Percentiles rank a stretch among this genome's conserved stretches.
Evolutionary conservation across 352 stramenopile genomes (phyloP).

Genomic region (Blastocystis sp.): DNA sequence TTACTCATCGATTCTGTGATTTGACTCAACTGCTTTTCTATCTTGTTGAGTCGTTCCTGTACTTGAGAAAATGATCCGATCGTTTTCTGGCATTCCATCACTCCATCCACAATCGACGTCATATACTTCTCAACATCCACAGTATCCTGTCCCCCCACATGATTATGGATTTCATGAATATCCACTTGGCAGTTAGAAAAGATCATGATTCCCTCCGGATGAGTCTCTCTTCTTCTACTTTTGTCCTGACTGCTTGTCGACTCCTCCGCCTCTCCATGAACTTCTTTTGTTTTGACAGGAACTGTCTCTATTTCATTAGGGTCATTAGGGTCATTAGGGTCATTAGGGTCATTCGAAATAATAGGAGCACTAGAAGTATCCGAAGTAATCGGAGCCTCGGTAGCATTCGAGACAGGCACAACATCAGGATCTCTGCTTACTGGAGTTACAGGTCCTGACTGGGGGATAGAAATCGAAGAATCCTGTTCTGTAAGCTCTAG

Average conservation of each 20-base stretch:
- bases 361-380: too few relatives aligned
- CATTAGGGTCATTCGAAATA: neutral
- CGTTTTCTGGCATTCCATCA: neutral
- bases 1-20: neutral
- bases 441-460: neutral
- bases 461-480: neutral
- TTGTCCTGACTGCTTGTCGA: neutral
- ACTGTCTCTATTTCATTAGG: neutral
- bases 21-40: neutral
- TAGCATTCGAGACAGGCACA: neutral
- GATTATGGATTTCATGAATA: conserved; percentile 12
- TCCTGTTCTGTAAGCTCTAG: neutral
- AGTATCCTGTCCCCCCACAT: neutral
- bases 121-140: neutral
- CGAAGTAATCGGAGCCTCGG: too few relatives aligned
- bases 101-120: neutral
- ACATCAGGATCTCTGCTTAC: neutral
- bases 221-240: neutral
- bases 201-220: neutral
- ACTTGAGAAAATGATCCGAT: neutral
- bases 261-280: neutral
- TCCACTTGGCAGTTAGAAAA: conserved; percentile 46
- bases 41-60: neutral
- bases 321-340: neutral
- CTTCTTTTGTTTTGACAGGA: neutral